Conservation (phyloP, 805 yeast species). For the Suhomyces emberorum region DNA sequence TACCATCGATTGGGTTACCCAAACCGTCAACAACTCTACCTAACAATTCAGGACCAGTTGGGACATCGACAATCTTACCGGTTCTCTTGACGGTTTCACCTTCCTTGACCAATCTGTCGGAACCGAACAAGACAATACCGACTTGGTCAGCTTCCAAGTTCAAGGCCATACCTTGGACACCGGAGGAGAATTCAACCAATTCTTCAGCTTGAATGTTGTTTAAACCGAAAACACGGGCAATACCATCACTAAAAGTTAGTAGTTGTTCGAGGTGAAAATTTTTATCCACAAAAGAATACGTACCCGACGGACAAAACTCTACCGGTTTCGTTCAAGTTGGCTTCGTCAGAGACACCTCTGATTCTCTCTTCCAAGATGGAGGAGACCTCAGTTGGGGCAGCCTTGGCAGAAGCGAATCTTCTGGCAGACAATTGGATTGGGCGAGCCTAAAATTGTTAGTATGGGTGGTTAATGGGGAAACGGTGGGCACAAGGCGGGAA, state of each 20-base stretch:
- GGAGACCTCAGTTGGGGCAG: slow-evolving; percentile 99
- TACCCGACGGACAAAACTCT: slow-evolving; percentile 89
- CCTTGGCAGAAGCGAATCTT: slow-evolving; percentile 93
- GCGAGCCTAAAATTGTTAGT: slow-evolving; percentile 59
- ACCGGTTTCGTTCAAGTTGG: slow-evolving; percentile 98
- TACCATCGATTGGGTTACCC: slow-evolving; percentile 99
- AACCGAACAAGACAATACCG: slow-evolving; percentile 99
- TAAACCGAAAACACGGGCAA: slow-evolving; percentile 99
- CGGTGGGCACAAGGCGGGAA: too few species aligned
- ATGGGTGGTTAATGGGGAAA: slow-evolving; percentile 2
- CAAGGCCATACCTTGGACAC: slow-evolving; percentile 99
- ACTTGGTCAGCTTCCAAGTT: slow-evolving; percentile 99
- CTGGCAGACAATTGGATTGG: slow-evolving; percentile 62
- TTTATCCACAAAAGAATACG: slow-evolving; percentile 45
- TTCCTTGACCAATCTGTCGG: slow-evolving; percentile 97
- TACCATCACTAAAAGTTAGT: slow-evolving; percentile 87
- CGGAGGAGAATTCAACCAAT: slow-evolving; percentile 97
- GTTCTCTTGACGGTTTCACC: slow-evolving; percentile 99
- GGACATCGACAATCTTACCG: slow-evolving; percentile 98
- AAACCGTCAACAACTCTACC: slow-evolving; percentile 99
- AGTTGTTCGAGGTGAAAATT: slow-evolving; percentile 10
- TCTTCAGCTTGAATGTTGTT: slow-evolving; percentile 99
- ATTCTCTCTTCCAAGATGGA: slow-evolving; percentile 98
- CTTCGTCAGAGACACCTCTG: slow-evolving; percentile 98
- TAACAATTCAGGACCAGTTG: slow-evolving; percentile 95